Evolutionary conservation across 2,329 filamentous ascomycete genomes (phyloP).

Genomic region (Nigrograna mackinnonii): DNA sequence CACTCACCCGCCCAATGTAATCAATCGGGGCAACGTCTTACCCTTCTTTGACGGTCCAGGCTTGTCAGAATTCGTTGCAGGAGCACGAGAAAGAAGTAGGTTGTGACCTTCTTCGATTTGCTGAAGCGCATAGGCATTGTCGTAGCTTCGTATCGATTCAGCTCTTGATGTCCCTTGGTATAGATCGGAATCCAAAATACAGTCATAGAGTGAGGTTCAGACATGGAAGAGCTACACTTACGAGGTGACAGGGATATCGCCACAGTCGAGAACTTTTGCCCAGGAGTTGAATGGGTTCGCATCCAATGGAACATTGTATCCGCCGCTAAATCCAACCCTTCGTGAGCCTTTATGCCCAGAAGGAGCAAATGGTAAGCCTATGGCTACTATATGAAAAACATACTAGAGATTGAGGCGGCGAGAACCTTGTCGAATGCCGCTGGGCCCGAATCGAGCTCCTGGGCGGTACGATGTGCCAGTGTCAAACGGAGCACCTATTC

Average conservation of each 20-base stretch:
- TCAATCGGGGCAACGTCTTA: constrained; percentile 77
- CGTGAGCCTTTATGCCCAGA: constrained; percentile 49
- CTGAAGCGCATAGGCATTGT: constrained; percentile 78
- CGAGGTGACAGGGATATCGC: constrained; percentile 84
- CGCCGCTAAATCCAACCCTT: constrained; percentile 67
- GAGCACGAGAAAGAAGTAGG: constrained; percentile 70
- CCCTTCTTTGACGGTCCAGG: constrained; percentile 71
- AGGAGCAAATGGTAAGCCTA: constrained; percentile 41
- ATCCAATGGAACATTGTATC: constrained; percentile 80
- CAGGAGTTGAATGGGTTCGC: constrained; percentile 83
- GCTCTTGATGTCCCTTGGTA: background rate
- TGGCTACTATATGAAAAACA: constrained; percentile 44
- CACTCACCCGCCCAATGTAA: constrained; percentile 64
- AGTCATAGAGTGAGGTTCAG: too few relatives aligned
- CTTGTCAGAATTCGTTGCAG: constrained; percentile 69
- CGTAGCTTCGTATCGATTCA: constrained; percentile 59
- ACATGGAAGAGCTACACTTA: too few relatives aligned
- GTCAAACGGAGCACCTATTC: constrained; percentile 76
- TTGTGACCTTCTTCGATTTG: constrained; percentile 88
- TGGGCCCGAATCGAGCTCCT: constrained; percentile 82
- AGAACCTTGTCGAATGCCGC: constrained; percentile 83
- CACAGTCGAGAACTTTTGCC: constrained; percentile 80
- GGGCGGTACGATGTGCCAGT: constrained; percentile 85
- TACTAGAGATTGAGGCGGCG: constrained; percentile 87
- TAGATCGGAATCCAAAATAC: too few relatives aligned